Base-by-base conservation (phyloP, 73 alveolate species). In the Urostyla sp. region DNA sequence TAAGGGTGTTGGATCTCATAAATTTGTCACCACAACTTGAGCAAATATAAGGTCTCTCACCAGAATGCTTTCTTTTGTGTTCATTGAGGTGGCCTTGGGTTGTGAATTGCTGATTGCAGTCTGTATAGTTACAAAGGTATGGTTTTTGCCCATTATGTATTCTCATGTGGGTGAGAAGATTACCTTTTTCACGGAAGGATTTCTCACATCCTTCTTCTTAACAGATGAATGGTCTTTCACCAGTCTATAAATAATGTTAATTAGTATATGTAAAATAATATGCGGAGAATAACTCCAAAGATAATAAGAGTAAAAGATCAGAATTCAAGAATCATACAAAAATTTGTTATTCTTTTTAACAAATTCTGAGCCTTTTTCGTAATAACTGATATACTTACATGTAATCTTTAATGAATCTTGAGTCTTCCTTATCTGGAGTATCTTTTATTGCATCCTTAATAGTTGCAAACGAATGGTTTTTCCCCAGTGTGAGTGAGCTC, bases 71-170 rank as follows among this genome's bases (percentile, higher is more conserved):
- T 30, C 94, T 35, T 38, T 69, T 78, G 52, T 86, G 94, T 56
- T 86, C 94, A 36, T 86, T 86, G 2, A 86, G 74, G 53, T 86
- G 94, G 44, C 94, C 94, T 54, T 86, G 85, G 31, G 94, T 86
- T n/a, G 94, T 86, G 57, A 86, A 86, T 7, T 80, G 46, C 75
- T 60, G 63, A 60, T 86, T 69, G 27, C 94, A 86, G 35, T 90
- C 98, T 20, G 95, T 91, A 56, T 76, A 78, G 24, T 83, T 88
- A 63, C 98, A 94, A 27, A 67, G 60, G 84, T 76, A 94, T 13
- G 98, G 98, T 51, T 88, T 94, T 61, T 90, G 83, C 45, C 95
- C 95, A 37, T 87, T 63, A 83, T 94, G 98, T 21, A 94, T 80
- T 35, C 98, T 59, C 92, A 88, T 60, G 79, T 94, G 98, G 18